Evolutionary conservation across 2,329 filamentous ascomycete genomes (phyloP).

Genomic region (Ramularia endophylla): DNA sequence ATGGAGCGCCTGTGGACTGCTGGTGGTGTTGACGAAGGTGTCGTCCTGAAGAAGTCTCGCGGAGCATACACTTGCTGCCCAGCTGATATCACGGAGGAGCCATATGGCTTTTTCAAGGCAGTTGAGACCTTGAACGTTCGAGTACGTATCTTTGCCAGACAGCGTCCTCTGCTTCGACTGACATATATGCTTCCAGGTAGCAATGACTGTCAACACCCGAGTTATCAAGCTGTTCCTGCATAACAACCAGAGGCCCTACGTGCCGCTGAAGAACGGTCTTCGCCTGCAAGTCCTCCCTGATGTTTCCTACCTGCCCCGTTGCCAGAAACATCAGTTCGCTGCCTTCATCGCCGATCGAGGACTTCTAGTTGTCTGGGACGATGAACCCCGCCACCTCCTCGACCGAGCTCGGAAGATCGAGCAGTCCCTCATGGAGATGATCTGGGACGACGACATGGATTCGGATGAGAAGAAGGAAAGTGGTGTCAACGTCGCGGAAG

Average conservation of each 20-base stretch:
- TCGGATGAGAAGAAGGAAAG: slow-evolving; percentile 41
- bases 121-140: slow-evolving; percentile 48
- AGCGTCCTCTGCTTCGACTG: background rate
- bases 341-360: slow-evolving; percentile 56
- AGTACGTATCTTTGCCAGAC: slow-evolving; percentile 33
- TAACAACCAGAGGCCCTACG: slow-evolving; percentile 46
- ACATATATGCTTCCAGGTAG: slow-evolving; percentile 42
- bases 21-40: slow-evolving; percentile 47
- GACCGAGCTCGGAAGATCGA: slow-evolving; percentile 49
- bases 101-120: slow-evolving; percentile 46
- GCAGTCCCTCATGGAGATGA: slow-evolving; percentile 50
- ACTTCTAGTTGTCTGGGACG: slow-evolving; percentile 59
- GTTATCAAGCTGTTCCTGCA: slow-evolving; percentile 57
- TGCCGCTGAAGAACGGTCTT: slow-evolving; percentile 54
- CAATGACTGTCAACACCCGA: slow-evolving; percentile 62
- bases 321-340: slow-evolving; percentile 61
- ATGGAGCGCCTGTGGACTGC: slow-evolving; percentile 50
- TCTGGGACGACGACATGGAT: slow-evolving; percentile 47
- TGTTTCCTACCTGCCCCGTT: slow-evolving; percentile 51
- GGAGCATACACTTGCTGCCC: slow-evolving; percentile 49
- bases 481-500: slow-evolving; percentile 30
- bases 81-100: slow-evolving; percentile 39
- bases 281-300: slow-evolving; percentile 57
- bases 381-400: slow-evolving; percentile 53
- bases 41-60: slow-evolving; percentile 49